Base-by-base conservation (phyloP, 768 basidiomycete species). In the Lactifluus piperatus region DNA sequence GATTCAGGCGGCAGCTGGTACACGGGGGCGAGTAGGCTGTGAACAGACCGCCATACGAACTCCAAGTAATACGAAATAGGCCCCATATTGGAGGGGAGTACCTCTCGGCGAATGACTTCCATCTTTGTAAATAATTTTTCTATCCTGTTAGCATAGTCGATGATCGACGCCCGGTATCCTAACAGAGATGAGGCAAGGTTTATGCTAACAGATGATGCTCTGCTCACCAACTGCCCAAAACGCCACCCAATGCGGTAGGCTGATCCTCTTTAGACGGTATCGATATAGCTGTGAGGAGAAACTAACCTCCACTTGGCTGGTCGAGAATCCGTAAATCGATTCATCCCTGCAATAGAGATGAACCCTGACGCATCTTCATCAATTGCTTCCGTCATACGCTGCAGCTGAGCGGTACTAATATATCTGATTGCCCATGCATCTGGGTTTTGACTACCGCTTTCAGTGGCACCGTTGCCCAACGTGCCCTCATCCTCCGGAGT, bases 291-390 rank as follows among this genome's bases (percentile, higher is more conserved):
- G 9, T 24, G 4, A 60, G 46, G 30, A 3, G n/a, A 34, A 13
- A 55, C 62, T 26, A 20, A 62, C 62, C 52, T 74, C 71, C 72
- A 74, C 5, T 60, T 62, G 1, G 29, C 13, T 2, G 70, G 73
- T 6, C 65, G 56, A 24, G 63, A 54, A 3, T 54, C 44, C 4
- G 70, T 71, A 48, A 74, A 72, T 0, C 46, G 51, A 51, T 74
- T 74, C 18, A 72, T 67, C 51, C 73, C 72, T 3, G 57, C 34
- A n/a, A 73, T 66, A 1, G 68, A 69, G 54, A 70, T 67, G 50
- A 68, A 73, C 3, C 73, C 72, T 0, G 70, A 72, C 2, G 68
- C 67, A 49, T 74, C 71, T 24, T 71, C 68, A 53, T 74, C 73
- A 48, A 73, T 65, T 13, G 70, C 71, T 47, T 73, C 73, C 48